Conservation (phyloP, 108 stramenopile genomes). For the Cyclotella sp. region DNA sequence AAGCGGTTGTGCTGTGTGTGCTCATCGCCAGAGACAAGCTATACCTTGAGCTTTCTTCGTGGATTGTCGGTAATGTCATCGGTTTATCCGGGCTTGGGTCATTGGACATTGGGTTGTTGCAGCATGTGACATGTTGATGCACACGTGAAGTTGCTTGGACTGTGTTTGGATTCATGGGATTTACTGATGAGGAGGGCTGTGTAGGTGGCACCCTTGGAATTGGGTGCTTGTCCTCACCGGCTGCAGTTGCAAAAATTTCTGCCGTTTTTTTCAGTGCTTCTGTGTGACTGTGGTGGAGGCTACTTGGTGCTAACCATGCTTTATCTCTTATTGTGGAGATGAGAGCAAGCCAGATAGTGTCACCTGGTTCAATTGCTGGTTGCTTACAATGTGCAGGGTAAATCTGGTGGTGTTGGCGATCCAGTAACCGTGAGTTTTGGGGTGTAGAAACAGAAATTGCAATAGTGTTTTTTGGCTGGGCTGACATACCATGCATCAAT, state of each 20-base stretch:
- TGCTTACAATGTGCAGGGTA: slow-evolving; percentile 17
- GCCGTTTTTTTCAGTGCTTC: not conserved
- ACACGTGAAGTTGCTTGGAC: not conserved
- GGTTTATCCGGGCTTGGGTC: too few species aligned
- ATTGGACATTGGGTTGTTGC: too few species aligned
- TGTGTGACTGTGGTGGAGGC: not conserved
- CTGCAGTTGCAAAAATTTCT: not conserved
- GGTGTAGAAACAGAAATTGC: slow-evolving; percentile 11
- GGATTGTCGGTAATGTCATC: too few species aligned
- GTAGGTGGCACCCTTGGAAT: not conserved
- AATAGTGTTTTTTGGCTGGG: slow-evolving; percentile 37
- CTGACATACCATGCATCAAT: slow-evolving; percentile 50
- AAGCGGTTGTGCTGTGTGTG: too few species aligned
- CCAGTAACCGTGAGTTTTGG: not conserved
- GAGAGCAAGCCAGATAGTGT: not conserved
- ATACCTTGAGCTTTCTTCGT: too few species aligned
- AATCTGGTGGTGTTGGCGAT: slow-evolving; percentile 29
- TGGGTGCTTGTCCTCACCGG: not conserved
- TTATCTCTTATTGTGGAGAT: not conserved
- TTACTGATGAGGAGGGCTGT: too few species aligned
- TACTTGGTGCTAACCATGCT: not conserved
- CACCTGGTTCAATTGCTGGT: not conserved
- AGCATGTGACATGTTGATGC: not conserved
- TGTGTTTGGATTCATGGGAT: too few species aligned
- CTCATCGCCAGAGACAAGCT: too few species aligned